phyloP scores from a whole-genome alignment of 1,284 basidiomycete species.

The Trametes sp. region DNA sequence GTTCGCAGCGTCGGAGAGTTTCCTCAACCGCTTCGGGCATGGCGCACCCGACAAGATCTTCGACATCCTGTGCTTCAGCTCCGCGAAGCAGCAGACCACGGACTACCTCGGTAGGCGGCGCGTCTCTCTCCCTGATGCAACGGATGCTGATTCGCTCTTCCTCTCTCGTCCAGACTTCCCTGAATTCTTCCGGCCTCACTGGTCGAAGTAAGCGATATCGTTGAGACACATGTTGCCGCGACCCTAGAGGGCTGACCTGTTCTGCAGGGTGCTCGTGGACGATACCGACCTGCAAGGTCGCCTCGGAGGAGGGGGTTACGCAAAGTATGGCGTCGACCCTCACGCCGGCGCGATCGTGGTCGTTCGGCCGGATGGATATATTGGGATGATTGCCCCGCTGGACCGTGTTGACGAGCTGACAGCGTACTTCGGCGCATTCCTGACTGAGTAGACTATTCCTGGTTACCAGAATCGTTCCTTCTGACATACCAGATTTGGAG shows the following conservation, averaged over 20 bases:
- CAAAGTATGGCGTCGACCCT: constrained; percentile 59
- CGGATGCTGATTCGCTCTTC: background rate
- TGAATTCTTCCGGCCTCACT: constrained; percentile 60
- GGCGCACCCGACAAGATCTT: constrained; percentile 46
- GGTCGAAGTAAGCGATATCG: constrained; percentile 71
- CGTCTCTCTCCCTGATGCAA: background rate
- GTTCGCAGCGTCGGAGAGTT: constrained; percentile 45
- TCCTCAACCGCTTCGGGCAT: constrained; percentile 46
- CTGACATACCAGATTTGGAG: too few relatives aligned
- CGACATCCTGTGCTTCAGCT: constrained; percentile 60
- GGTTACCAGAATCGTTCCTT: too few relatives aligned
- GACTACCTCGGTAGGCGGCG: constrained; percentile 46
- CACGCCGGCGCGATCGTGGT: constrained; percentile 66
- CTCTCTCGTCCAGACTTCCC: constrained; percentile 48
- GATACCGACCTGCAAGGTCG: constrained; percentile 44
- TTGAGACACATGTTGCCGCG: constrained; percentile 29
- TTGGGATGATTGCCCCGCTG: constrained; percentile 61
- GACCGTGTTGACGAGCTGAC: background rate
- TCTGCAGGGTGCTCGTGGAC: constrained; percentile 41
- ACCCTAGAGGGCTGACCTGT: background rate
- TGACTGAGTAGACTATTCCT: too few relatives aligned
- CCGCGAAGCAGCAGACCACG: constrained; percentile 54
- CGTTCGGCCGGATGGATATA: constrained; percentile 79
- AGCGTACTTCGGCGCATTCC: background rate
- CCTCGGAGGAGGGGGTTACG: constrained; percentile 50